Conservation (phyloP, 2,329 filamentous ascomycete genomes). For the Cryphonectria nitschkei region DNA sequence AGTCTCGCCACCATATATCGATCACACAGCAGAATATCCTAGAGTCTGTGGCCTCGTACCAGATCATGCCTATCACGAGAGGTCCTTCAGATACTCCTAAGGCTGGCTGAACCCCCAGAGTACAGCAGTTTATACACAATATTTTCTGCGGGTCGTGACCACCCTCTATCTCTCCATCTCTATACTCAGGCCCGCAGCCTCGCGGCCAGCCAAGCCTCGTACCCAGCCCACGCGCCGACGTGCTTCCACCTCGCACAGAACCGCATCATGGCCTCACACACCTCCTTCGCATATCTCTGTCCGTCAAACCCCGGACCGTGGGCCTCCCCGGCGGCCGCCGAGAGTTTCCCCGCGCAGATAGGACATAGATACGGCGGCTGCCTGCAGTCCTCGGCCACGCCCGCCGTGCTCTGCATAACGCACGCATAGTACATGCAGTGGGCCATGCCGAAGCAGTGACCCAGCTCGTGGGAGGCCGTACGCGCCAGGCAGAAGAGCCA, state of each 20-base stretch:
- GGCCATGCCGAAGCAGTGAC: slow-evolving; percentile 68
- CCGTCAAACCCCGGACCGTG: slow-evolving; percentile 31
- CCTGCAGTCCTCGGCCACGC: slow-evolving; percentile 60
- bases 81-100: not conserved
- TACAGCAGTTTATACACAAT: not conserved
- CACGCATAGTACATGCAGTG: slow-evolving; percentile 71
- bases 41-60: not conserved
- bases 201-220: slow-evolving; percentile 46
- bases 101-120: not conserved
- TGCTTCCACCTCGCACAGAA: slow-evolving; percentile 48
- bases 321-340: slow-evolving; percentile 37
- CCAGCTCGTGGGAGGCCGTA: slow-evolving; percentile 67
- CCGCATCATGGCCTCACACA: slow-evolving; percentile 43
- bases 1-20: not conserved
- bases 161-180: too few species aligned
- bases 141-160: not conserved
- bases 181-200: not conserved
- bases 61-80: not conserved
- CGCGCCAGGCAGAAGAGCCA: slow-evolving; percentile 63
- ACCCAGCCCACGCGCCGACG: slow-evolving; percentile 51
- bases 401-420: slow-evolving; percentile 63
- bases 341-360: slow-evolving; percentile 60
- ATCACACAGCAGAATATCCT: not conserved
- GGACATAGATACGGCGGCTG: slow-evolving; percentile 68
- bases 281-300: slow-evolving; percentile 37